Conservation (phyloP, 768 basidiomycete genomes). For the Kwoniella shandongensis region DNA sequence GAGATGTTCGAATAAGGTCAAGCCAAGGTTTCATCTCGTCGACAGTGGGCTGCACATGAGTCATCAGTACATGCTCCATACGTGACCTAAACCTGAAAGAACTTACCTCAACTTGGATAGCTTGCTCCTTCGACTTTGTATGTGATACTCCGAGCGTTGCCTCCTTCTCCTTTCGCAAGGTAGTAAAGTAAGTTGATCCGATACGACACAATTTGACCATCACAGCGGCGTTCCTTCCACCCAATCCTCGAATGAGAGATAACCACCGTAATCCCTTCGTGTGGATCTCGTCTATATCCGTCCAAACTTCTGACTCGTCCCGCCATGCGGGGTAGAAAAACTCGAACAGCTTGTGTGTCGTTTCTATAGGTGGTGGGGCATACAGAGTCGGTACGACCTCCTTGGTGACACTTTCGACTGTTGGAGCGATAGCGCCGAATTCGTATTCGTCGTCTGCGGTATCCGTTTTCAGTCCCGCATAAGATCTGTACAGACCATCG, state of each 20-base stretch:
- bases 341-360: constrained; percentile 70
- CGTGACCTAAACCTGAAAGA: no score
- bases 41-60: constrained; percentile 32
- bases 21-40: constrained; percentile 63
- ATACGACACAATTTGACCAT: constrained; percentile 77
- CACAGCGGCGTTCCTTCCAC: constrained; percentile 74
- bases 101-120: constrained; percentile 18
- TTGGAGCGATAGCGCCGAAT: constrained; percentile 14
- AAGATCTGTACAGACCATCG: constrained; percentile 62
- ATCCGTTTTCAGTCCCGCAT: neutral
- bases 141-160: constrained; percentile 7
- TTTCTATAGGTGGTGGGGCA: constrained; percentile 79
- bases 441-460: constrained; percentile 18
- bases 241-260: constrained; percentile 74
- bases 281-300: constrained; percentile 66
- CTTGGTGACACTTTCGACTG: constrained; percentile 1
- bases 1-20: constrained; percentile 70
- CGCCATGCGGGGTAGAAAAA: constrained; percentile 90
- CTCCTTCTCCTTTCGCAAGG: constrained; percentile 40
- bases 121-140: constrained; percentile 2
- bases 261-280: constrained; percentile 77
- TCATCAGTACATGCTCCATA: no score
- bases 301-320: constrained; percentile 67
- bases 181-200: constrained; percentile 57
- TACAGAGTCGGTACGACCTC: constrained; percentile 70